Evolutionary conservation across 2,329 filamentous ascomycete genomes (phyloP).

Genomic region (Botrytis fragariae): DNA sequence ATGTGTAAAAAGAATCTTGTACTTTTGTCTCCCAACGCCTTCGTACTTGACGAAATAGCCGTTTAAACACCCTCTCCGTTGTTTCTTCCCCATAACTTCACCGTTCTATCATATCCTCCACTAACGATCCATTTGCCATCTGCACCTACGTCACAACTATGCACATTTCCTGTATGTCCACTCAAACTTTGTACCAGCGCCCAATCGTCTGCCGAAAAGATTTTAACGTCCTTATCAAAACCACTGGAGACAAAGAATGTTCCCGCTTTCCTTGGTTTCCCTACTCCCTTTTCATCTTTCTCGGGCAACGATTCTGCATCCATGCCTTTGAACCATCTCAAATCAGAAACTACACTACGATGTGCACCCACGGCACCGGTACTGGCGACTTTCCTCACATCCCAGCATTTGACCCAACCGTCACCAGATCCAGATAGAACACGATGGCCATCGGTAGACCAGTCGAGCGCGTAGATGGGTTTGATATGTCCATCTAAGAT

Average conservation of each 20-base stretch:
- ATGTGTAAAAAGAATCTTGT: background rate
- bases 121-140: conserved; percentile 93
- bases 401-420: conserved; percentile 98
- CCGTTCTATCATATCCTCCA: conserved; percentile 88
- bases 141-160: conserved; percentile 82
- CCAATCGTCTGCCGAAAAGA: conserved; percentile 98
- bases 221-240: conserved; percentile 92
- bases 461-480: conserved; percentile 90
- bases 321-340: conserved; percentile 88
- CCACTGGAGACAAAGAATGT: conserved; percentile 90
- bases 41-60: background rate
- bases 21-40: conserved; percentile 4
- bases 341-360: conserved; percentile 83
- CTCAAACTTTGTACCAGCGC: conserved; percentile 80
- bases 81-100: conserved; percentile 94
- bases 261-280: conserved; percentile 76
- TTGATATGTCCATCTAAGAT: conserved; percentile 85
- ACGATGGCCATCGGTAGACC: conserved; percentile 88
- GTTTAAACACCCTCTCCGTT: conserved; percentile 56
- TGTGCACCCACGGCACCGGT: conserved; percentile 88
- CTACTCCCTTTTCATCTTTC: conserved; percentile 62
- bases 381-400: conserved; percentile 82
- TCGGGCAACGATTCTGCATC: conserved; percentile 69
- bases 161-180: conserved; percentile 88
- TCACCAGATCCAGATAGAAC: conserved; percentile 90